These are phyloP conservation scores for Hymenoscyphus fraxineus DNA, from an alignment of 2,329 filamentous ascomycete genomes.

Conservation along the genomic window DNA sequence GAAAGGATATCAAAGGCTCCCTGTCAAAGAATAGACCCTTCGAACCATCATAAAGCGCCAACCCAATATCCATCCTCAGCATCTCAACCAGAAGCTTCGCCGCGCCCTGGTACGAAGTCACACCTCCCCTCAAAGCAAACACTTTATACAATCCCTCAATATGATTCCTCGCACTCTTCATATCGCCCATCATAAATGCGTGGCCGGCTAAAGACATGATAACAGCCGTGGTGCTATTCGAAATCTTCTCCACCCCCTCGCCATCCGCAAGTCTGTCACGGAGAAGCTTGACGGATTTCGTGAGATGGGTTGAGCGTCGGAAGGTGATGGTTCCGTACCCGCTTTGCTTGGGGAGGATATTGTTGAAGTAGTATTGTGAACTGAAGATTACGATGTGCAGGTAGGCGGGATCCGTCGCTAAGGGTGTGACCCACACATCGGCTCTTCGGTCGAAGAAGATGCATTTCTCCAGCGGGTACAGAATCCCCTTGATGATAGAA, in stretches of 20 bases:
- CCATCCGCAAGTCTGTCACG: not conserved
- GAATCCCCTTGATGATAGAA: not conserved
- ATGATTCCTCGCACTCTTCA: conserved; percentile 33
- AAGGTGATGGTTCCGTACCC: conserved; percentile 27
- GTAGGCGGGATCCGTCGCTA: conserved; percentile 36
- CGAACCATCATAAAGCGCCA: not conserved
- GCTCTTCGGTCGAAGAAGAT: conserved; percentile 12
- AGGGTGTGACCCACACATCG: conserved; percentile 32
- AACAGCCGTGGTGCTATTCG: conserved; percentile 33
- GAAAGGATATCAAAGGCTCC: not conserved
- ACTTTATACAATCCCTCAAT: not conserved
- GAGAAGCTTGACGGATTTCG: not conserved
- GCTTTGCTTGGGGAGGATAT: conserved; percentile 18
- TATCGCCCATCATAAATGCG: conserved; percentile 33
- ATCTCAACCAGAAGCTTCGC: not conserved
- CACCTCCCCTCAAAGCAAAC: not conserved
- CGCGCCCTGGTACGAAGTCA: not conserved
- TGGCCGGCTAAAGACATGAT: conserved; percentile 35
- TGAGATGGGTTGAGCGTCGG: not conserved
- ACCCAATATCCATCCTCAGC: not conserved
- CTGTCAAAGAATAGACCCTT: not conserved
- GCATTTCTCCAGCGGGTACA: not conserved
- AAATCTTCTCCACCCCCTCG: conserved; percentile 21
- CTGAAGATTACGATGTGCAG: conserved; percentile 38
- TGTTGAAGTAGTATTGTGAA: conserved; percentile 34